Base-by-base conservation (phyloP, 345 rosid genomes). In the Syzygium oleosum region DNA sequence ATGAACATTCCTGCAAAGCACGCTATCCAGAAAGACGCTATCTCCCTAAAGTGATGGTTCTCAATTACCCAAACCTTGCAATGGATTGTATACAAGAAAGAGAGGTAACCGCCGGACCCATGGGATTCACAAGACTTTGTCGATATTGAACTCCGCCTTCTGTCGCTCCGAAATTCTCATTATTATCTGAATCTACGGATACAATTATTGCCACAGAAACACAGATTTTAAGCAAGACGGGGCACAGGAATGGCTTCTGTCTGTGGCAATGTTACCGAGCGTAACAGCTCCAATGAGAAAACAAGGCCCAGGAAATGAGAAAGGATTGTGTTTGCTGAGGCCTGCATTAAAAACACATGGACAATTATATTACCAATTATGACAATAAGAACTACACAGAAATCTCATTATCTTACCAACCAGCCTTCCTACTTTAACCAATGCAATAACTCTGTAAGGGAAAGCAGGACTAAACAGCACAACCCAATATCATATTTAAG, bases 251-350 rank as follows among this genome's bases (percentile, higher is more conserved):
- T 87, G 84, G 89, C 55, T 84, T 96, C 98, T 4, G 94, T 88
- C 79, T 93, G 90, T n/a, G 98, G 95, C 85, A 95, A 87, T 43
- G 99, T 98, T 85, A 96, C 98, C 0, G 98, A 96, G 49, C 98
- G 96, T 93, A 98, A 92, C 88, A 98, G 94, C 92, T 98, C 99
- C 93, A 95, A 90, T 6, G 99, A 95, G 94, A 91, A 97, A 80
- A 94, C 93, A 56, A 98, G 97, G 51, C 99, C 99, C 84, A 97
- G 91, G 89, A 98, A 98, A 91, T 98, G 99, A 88, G 99, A 98
- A 43, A 98, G 97, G 91, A 97, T 92, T 3, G 99, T 95, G 92
- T 96, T 96, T 55, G 98, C 98, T 11, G 98, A 95, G 86, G 99
- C 99, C 99, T 98, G 94, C 94, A 93, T 52, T 79, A 89, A 46